A percentile compares a stretch with the other conserved stretches of the same genome.
Evolutionary conservation across 345 rosid species (phyloP).

Genomic region (Salix exigua): DNA sequence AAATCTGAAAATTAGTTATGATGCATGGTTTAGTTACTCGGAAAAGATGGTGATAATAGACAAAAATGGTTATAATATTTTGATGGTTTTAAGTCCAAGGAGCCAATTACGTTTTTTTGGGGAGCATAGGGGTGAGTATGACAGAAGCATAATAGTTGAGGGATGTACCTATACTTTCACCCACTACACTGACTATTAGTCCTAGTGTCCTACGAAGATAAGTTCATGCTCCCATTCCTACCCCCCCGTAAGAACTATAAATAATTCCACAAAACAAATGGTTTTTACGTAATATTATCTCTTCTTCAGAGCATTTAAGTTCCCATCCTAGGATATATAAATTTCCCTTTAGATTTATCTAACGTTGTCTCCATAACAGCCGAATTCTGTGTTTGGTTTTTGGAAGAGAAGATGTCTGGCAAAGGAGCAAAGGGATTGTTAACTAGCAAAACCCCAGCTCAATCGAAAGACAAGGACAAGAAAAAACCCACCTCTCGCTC

Average conservation of each 20-base stretch:
- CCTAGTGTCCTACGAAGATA: background rate
- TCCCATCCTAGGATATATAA: background rate
- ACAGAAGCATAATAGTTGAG: background rate
- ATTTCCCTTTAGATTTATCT: background rate
- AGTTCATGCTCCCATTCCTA: background rate
- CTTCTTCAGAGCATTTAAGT: background rate
- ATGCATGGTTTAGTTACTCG: too few species aligned
- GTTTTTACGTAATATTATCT: background rate
- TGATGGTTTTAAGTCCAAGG: background rate
- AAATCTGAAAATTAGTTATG: fast-evolving
- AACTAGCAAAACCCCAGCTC: constrained; percentile 15
- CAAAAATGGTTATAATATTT: too few species aligned
- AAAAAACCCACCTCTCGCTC: background rate
- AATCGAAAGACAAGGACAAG: background rate
- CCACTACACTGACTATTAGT: too few species aligned
- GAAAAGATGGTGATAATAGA: too few species aligned
- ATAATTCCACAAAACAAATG: background rate
- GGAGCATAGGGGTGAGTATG: background rate
- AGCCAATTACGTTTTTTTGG: background rate
- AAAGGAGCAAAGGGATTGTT: constrained; percentile 4
- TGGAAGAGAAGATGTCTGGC: constrained; percentile 15
- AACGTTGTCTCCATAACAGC: background rate
- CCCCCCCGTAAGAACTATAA: background rate
- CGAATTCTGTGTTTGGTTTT: background rate
- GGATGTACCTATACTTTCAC: background rate